Evolutionary conservation across 371 early-diverging fungal genomes (phyloP).

Genomic region (Cokeromyces recurvatus): DNA sequence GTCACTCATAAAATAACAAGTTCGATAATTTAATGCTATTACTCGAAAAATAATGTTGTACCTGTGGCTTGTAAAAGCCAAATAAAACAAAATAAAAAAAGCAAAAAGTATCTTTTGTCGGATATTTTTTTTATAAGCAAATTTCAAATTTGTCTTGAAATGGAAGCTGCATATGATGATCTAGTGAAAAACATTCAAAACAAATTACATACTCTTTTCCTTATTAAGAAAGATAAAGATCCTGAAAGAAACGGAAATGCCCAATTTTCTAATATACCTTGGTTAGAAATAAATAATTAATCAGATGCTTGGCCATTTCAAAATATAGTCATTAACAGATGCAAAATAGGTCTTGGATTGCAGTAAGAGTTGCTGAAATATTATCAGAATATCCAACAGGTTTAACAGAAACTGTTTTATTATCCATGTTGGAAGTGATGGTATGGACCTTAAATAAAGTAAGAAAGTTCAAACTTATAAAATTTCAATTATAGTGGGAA

Average conservation of each 20-base stretch:
- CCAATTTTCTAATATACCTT: slow-evolving; percentile 15
- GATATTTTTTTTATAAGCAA: no score
- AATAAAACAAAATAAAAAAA: no score
- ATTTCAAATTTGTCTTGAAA: not conserved
- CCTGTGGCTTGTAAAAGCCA: no score
- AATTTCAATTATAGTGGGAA: slow-evolving; percentile 15
- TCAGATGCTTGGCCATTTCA: no score
- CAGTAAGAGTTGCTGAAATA: slow-evolving; percentile 10
- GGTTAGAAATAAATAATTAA: slow-evolving; percentile 8
- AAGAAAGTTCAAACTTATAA: not conserved
- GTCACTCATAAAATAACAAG: no score
- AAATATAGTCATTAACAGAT: no score
- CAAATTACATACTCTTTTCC: slow-evolving; percentile 8
- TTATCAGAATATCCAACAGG: slow-evolving; percentile 22
- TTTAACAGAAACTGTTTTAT: slow-evolving; percentile 10
- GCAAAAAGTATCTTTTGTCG: no score
- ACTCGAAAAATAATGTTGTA: no score
- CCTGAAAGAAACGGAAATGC: slow-evolving; percentile 2
- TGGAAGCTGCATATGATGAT: slow-evolving; percentile 13
- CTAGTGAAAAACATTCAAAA: slow-evolving; percentile 11
- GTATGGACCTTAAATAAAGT: not conserved
- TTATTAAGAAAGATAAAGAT: slow-evolving; percentile 14
- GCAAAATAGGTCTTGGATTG: slow-evolving; percentile 24
- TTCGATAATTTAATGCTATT: no score
- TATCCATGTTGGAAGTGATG: slow-evolving; percentile 20